phyloP scores from a whole-genome alignment of 140 eudicot species.

The Stevia rebaudiana region DNA sequence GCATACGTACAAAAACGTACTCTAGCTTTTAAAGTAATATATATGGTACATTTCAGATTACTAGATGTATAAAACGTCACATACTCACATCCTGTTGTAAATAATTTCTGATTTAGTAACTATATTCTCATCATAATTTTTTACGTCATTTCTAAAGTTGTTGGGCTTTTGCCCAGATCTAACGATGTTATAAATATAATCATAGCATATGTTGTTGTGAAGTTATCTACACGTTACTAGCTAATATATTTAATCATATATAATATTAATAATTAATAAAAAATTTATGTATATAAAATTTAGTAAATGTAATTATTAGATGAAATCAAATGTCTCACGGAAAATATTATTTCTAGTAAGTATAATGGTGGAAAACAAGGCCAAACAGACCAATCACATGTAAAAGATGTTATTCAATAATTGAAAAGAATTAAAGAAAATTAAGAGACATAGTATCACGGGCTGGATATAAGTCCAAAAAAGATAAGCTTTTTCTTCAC shows the following conservation, averaged over 20 bases:
- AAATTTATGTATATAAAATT: too few relatives aligned
- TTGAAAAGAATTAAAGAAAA: background rate
- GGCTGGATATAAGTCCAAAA: constrained; percentile 31
- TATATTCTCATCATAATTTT: background rate
- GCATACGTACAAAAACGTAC: background rate
- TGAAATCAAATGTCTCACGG: constrained; percentile 15
- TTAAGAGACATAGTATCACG: constrained; percentile 31
- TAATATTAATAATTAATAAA: too few relatives aligned
- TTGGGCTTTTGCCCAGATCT: too few relatives aligned
- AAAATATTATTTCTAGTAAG: background rate
- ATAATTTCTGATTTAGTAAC: background rate
- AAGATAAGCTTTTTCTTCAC: constrained; percentile 32
- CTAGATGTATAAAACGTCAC: background rate
- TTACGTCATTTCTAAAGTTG: constrained; percentile 1
- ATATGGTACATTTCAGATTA: constrained; percentile 12
- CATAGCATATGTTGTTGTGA: too few relatives aligned
- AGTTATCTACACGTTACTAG: too few relatives aligned
- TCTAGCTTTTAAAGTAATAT: background rate
- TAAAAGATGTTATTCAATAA: background rate
- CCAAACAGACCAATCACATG: constrained; percentile 28
- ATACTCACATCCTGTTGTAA: constrained; percentile 7
- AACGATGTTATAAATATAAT: too few relatives aligned
- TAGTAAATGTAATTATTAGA: too few relatives aligned
- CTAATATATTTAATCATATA: too few relatives aligned
- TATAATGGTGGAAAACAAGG: constrained; percentile 33